Evolutionary conservation across 768 basidiomycete genomes (phyloP).

Genomic region (Kwoniella sp.): DNA sequence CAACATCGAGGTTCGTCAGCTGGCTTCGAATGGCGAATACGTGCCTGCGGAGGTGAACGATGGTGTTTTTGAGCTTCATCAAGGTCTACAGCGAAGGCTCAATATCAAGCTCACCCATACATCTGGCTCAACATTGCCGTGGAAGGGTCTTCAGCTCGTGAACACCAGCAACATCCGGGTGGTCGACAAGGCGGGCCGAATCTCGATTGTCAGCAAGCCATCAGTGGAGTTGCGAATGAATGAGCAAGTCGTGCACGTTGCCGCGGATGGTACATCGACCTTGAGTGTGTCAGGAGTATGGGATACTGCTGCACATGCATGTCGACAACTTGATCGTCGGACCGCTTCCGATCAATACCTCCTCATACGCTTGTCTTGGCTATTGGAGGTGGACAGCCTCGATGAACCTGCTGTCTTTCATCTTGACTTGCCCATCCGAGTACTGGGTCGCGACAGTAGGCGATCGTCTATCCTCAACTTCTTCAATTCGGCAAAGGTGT

Average conservation of each 20-base stretch:
- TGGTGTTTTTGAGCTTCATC: slow-evolving; percentile 81
- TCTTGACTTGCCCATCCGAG: slow-evolving; percentile 78
- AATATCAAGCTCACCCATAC: slow-evolving; percentile 72
- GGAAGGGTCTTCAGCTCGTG: slow-evolving; percentile 72
- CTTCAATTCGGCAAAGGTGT: slow-evolving; percentile 70
- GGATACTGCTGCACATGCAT: slow-evolving; percentile 91
- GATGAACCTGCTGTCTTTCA: slow-evolving; percentile 80
- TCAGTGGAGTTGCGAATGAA: slow-evolving; percentile 67
- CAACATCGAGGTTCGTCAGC: slow-evolving; percentile 74
- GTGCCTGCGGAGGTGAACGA: slow-evolving; percentile 75
- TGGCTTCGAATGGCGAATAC: slow-evolving; percentile 79
- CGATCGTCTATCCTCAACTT: slow-evolving; percentile 75
- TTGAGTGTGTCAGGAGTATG: slow-evolving; percentile 71
- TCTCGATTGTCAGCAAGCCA: slow-evolving; percentile 14
- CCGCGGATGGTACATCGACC: slow-evolving; percentile 73
- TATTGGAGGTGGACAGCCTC: slow-evolving; percentile 76
- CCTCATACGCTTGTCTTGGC: slow-evolving; percentile 70
- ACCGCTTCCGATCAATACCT: slow-evolving; percentile 74
- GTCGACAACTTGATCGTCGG: slow-evolving; percentile 68
- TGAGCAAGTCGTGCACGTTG: slow-evolving; percentile 68
- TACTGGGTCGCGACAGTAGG: slow-evolving; percentile 77
- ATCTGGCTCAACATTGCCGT: slow-evolving; percentile 83
- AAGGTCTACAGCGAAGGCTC: slow-evolving; percentile 85
- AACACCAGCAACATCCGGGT: slow-evolving; percentile 78
- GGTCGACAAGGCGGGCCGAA: slow-evolving; percentile 70